Conservation (phyloP, 306 rosid species). For the Coriaria nepalensis region DNA sequence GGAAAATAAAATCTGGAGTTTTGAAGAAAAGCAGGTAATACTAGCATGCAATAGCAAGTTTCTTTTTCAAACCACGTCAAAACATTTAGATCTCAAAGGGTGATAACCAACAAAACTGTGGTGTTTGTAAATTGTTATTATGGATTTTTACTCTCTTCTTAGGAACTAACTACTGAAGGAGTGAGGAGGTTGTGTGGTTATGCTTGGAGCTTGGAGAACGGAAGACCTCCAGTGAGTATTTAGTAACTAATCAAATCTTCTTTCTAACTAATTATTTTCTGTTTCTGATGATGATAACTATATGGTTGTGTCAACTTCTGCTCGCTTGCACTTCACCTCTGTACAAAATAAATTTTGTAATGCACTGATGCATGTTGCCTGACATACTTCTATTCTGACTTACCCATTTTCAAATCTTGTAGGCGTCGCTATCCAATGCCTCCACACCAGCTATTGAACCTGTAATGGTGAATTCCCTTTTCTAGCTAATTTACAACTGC, state of each 20-base stretch:
- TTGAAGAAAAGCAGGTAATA: conserved; percentile 79
- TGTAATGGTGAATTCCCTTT: neutral
- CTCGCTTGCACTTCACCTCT: too few species aligned
- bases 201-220: conserved; percentile 34
- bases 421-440: neutral
- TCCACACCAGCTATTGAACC: neutral
- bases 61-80: neutral
- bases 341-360: neutral
- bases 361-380: neutral
- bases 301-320: neutral
- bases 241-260: conserved; percentile 37
- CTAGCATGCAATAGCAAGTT: neutral
- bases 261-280: neutral
- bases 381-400: neutral
- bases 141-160: conserved; percentile 18
- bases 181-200: conserved; percentile 38
- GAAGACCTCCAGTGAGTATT: conserved; percentile 28
- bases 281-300: neutral
- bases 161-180: conserved; percentile 46
- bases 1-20: conserved; percentile 52
- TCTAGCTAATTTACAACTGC: too few species aligned
- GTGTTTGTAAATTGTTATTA: conserved; percentile 12
- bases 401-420: neutral
- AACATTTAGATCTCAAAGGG: too few species aligned
- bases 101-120: too few species aligned